Evolutionary conservation across 2,329 filamentous ascomycete species (phyloP), one percentile per base, ranked within the genome.

Genomic region (Ramularia collo-cygni): DNA sequence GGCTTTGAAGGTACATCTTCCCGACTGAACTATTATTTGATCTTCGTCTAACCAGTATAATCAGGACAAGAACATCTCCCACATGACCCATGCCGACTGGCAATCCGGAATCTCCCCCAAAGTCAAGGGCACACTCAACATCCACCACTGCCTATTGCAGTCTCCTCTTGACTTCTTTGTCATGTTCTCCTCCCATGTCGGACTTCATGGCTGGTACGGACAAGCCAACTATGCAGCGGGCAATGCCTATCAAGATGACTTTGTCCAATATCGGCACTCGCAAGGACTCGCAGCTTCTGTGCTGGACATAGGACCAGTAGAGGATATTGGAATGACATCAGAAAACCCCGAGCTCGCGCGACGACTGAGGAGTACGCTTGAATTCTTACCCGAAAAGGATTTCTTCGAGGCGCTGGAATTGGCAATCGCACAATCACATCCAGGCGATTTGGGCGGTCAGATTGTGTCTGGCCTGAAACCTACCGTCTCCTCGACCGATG

Each of bases 171-270:
- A 39, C 29, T 35, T 38, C 42, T 45, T 41, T 36, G 8, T 27
- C 28, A 35, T 38, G 14, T 44, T 36, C 30, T 40, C 73, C 17
- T 75, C 70, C 26, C 67, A 72, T 1, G 66, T 71, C 0, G 74
- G 73, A 17, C 59, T 77, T 8, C 72, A 77, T 31, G 76, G 76
- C 17, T 75, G 70, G 46, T 67, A 69, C 3, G 72, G 73, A 0
- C 76, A 79, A 43, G 68, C 72, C 13, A 76, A 76, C 56, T 79
- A 79, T 42, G 69, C 73, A 2, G 72, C 74, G 0, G 74, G 71
- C 1, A 78, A 54, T 21, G 41, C 33, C 14, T 48, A 46, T 36
- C 29, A 46, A n/a, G 43, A 48, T 19, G 36, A 31, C 28, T 48
- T 55, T 17, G 61, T 58, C 3, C 58, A 62, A 15, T 59, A 68